Evolutionary conservation across 208 protist species (phyloP).

Genomic region (Trypanosoma grayi): DNA sequence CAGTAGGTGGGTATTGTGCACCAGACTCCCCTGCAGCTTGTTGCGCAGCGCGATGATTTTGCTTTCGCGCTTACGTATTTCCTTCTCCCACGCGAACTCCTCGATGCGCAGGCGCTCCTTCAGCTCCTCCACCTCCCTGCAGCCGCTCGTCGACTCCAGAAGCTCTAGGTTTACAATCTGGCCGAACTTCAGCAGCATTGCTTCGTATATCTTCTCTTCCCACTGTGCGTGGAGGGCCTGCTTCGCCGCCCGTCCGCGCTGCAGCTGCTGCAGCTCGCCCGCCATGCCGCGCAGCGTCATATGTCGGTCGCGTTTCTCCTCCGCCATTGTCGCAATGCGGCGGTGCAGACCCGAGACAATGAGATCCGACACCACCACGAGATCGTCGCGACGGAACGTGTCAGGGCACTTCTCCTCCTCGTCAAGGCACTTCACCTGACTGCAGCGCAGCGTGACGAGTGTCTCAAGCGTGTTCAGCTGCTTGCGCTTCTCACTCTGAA

Average conservation of each 20-base stretch:
- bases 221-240: conserved; percentile 68
- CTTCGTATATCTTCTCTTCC: conserved; percentile 88
- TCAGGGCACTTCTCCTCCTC: conserved; percentile 39
- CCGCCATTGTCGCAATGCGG: conserved; percentile 77
- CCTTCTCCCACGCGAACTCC: conserved; percentile 76
- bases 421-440: conserved; percentile 78
- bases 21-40: conserved; percentile 53
- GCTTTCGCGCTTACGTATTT: conserved; percentile 60
- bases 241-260: conserved; percentile 65
- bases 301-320: conserved; percentile 64
- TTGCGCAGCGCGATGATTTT: conserved; percentile 68
- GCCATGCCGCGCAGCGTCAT: conserved; percentile 52
- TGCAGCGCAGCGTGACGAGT: conserved; percentile 82
- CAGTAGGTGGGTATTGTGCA: conserved; percentile 87
- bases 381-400: conserved; percentile 42
- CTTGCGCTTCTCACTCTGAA: conserved; percentile 93
- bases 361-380: conserved; percentile 78
- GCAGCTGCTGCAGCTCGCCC: conserved; percentile 61
- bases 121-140: conserved; percentile 85
- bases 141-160: conserved; percentile 84
- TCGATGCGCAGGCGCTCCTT: conserved; percentile 84
- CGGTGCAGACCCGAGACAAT: conserved; percentile 57
- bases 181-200: conserved; percentile 96
- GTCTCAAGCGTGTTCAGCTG: conserved; percentile 95
- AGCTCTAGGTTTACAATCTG: conserved; percentile 91